These are phyloP conservation scores for Diaporthe capsici DNA, from an alignment of 2,329 filamentous ascomycete species.

Conservation along the genomic window DNA sequence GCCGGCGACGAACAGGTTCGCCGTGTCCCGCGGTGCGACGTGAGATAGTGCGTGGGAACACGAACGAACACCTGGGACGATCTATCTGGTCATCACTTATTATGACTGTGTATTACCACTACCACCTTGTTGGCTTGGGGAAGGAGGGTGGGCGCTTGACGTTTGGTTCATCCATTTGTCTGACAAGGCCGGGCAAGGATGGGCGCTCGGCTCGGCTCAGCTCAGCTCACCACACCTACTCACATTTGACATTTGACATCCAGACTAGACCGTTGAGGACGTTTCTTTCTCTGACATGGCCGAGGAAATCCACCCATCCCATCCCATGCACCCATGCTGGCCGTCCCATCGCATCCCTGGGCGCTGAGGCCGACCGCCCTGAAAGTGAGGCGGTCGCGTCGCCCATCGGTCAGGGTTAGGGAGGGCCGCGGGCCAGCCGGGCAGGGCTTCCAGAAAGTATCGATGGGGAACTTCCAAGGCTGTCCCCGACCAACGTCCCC, in stretches of 20 bases:
- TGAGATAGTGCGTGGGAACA: background rate
- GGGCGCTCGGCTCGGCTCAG: background rate
- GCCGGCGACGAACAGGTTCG: conserved; percentile 22
- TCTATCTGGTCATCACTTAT: conserved; percentile 10
- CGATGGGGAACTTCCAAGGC: background rate
- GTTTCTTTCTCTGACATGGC: conserved; percentile 8
- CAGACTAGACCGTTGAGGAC: background rate
- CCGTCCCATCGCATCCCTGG: conserved; percentile 3
- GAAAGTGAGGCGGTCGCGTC: conserved; percentile 27
- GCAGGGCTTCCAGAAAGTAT: conserved; percentile 30
- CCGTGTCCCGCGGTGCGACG: conserved; percentile 8
- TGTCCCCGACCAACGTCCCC: conserved; percentile 5
- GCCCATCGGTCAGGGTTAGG: conserved; percentile 20
- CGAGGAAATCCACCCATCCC: background rate
- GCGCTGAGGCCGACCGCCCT: conserved; percentile 19
- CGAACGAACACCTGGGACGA: conserved; percentile 19
- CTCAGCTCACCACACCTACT: conserved; percentile 16
- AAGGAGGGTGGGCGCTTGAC: background rate
- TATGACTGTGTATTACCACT: background rate
- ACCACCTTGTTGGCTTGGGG: background rate
- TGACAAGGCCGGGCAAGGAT: conserved; percentile 12
- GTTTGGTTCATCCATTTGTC: background rate
- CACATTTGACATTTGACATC: background rate
- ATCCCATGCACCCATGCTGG: background rate
- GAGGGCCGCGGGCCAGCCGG: conserved; percentile 23